Conservation (phyloP, 2,329 filamentous ascomycete species). For the Thielaviopsis cerberus region DNA sequence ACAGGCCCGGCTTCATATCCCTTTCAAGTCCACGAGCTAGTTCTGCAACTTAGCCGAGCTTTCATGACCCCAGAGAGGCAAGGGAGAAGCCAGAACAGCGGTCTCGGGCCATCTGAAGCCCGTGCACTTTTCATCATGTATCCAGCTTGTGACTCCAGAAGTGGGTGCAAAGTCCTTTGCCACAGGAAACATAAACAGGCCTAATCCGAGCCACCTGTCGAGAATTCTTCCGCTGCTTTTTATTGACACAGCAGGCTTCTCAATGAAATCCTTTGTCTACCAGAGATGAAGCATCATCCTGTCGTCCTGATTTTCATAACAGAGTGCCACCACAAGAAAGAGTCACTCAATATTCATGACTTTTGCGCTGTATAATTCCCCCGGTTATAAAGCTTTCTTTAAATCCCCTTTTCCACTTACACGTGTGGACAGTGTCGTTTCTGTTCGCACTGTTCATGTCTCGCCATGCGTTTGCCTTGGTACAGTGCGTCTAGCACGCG, state of each 20-base stretch:
- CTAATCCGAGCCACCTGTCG: too few relatives aligned
- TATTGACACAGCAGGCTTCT: background rate
- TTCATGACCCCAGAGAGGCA: background rate
- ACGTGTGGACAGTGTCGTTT: background rate
- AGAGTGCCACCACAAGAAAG: background rate
- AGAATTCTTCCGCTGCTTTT: background rate
- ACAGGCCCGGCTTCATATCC: background rate
- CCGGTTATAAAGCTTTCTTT: background rate
- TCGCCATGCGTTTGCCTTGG: too few relatives aligned
- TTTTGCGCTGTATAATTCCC: too few relatives aligned
- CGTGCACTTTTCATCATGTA: background rate
- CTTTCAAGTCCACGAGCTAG: background rate
- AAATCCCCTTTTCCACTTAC: background rate
- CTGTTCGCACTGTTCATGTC: background rate
- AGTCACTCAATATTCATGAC: background rate
- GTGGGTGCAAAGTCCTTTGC: background rate
- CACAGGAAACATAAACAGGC: background rate
- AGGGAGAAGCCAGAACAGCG: background rate
- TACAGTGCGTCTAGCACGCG: background rate
- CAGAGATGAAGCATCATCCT: background rate
- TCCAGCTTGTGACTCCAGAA: background rate
- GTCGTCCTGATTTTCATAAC: background rate
- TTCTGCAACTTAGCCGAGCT: background rate
- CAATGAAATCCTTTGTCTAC: too few relatives aligned
- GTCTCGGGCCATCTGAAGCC: background rate